Evolutionary conservation across 805 yeast genomes (phyloP).

Genomic region (Wickerhamomyces subpelliculosus): DNA sequence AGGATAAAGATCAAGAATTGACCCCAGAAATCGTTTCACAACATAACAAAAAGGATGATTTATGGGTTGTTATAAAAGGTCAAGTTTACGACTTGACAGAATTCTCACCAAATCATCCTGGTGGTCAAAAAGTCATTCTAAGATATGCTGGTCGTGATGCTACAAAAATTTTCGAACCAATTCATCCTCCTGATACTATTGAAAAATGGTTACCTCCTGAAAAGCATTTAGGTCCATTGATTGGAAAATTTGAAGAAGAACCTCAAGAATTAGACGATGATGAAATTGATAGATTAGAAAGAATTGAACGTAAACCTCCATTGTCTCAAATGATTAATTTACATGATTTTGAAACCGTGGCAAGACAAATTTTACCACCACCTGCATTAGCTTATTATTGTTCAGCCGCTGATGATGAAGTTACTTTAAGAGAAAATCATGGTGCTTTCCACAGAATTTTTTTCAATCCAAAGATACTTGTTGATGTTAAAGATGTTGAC

Average conservation of each 20-base stretch:
- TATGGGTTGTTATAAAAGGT: slow-evolving; percentile 83
- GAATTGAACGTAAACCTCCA: slow-evolving; percentile 54
- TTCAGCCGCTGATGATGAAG: slow-evolving; percentile 89
- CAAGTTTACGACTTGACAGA: slow-evolving; percentile 72
- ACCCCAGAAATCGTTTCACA: slow-evolving; percentile 22
- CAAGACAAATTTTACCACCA: slow-evolving; percentile 67
- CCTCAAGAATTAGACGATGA: slow-evolving; percentile 26
- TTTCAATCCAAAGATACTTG: slow-evolving; percentile 77
- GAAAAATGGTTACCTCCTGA: slow-evolving; percentile 51
- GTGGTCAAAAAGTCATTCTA: slow-evolving; percentile 65
- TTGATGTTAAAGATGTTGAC: slow-evolving; percentile 74
- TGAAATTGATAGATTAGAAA: slow-evolving; percentile 36
- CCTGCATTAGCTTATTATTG: slow-evolving; percentile 93
- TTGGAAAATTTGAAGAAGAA: slow-evolving; percentile 29
- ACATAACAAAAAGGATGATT: slow-evolving; percentile 40
- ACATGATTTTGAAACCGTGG: slow-evolving; percentile 83
- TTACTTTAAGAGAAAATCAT: slow-evolving; percentile 85
- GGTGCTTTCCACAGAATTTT: slow-evolving; percentile 81
- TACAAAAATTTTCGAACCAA: slow-evolving; percentile 75
- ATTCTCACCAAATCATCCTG: slow-evolving; percentile 77
- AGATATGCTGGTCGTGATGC: slow-evolving; percentile 84
- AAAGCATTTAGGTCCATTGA: slow-evolving; percentile 55
- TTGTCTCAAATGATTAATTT: slow-evolving; percentile 65
- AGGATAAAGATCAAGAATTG: slow-evolving; percentile 3
- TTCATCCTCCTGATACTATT: slow-evolving; percentile 86